Evolutionary conservation across 352 stramenopile genomes (phyloP).

Genomic region (Globisporangium irregulare): DNA sequence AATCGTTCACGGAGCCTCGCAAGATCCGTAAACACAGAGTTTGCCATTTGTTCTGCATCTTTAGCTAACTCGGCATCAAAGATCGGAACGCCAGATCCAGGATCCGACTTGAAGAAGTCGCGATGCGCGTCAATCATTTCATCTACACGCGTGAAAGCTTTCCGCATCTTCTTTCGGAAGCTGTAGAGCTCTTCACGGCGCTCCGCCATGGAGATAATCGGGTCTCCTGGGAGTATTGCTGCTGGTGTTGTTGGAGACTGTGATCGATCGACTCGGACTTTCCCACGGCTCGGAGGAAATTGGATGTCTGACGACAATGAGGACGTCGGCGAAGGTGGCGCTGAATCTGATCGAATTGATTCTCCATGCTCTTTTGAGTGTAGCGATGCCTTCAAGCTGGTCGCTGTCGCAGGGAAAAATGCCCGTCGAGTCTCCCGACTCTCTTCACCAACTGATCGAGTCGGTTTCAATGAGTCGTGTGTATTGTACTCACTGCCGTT

Average conservation of each 20-base stretch:
- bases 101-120: slow-evolving; percentile 56
- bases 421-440: neutral
- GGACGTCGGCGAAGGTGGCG: neutral
- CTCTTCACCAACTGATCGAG: neutral
- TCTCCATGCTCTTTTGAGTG: neutral
- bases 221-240: neutral
- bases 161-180: slow-evolving; percentile 61
- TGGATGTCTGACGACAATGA: neutral
- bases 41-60: slow-evolving; percentile 35
- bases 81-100: slow-evolving; percentile 31
- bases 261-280: neutral
- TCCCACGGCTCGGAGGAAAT: neutral
- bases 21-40: slow-evolving; percentile 45
- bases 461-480: neutral
- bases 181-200: slow-evolving; percentile 53
- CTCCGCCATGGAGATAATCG: slow-evolving; percentile 14
- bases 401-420: neutral
- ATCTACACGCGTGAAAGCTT: slow-evolving; percentile 52
- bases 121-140: slow-evolving; percentile 66
- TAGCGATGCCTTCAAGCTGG: neutral
- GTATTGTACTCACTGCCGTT: neutral
- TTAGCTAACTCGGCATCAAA: slow-evolving; percentile 22
- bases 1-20: slow-evolving; percentile 37
- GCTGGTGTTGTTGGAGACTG: neutral
- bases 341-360: neutral